Conservation (phyloP, 495 filamentous ascomycete species). For the Aspergillus bertholletiae region DNA sequence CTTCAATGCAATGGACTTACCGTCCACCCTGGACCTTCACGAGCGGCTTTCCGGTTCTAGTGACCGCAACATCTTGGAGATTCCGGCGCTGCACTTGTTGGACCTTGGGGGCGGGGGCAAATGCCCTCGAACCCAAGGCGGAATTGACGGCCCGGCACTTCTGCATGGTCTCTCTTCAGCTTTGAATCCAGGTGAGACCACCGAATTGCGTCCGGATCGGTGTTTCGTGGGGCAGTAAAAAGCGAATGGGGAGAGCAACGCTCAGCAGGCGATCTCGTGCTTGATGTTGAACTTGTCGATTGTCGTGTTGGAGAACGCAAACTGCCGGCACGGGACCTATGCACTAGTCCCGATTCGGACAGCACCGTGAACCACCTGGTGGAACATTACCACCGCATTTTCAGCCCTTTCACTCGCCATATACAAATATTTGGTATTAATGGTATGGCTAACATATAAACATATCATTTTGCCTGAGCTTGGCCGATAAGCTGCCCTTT, state of each 20-base stretch:
- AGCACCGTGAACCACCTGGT: background rate
- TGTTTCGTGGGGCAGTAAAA: conserved; percentile 7
- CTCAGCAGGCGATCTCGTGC: conserved; percentile 31
- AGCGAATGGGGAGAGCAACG: conserved; percentile 28
- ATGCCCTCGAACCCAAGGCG: conserved; percentile 41
- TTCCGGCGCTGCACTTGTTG: conserved; percentile 48
- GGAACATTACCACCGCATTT: background rate
- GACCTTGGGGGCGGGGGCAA: conserved; percentile 38
- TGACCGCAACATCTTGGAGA: conserved; percentile 78
- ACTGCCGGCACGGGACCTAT: conserved; percentile 39
- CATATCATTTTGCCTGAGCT: background rate
- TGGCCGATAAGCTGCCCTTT: background rate
- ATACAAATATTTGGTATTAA: background rate
- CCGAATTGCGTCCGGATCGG: conserved; percentile 18
- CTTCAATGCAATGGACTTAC: conserved; percentile 46
- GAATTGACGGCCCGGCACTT: conserved; percentile 47
- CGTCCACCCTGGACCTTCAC: conserved; percentile 78
- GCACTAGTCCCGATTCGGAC: conserved; percentile 37
- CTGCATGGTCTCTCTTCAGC: conserved; percentile 46
- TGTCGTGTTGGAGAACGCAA: conserved; percentile 25
- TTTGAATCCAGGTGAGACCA: conserved; percentile 27
- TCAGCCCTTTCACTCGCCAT: background rate
- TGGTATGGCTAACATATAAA: background rate
- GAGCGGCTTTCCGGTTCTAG: conserved; percentile 83
- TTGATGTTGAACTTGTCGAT: conserved; percentile 27